Evolutionary conservation across 2,329 filamentous ascomycete genomes (phyloP).

Genomic region (Pseudogymnoascus sp.): DNA sequence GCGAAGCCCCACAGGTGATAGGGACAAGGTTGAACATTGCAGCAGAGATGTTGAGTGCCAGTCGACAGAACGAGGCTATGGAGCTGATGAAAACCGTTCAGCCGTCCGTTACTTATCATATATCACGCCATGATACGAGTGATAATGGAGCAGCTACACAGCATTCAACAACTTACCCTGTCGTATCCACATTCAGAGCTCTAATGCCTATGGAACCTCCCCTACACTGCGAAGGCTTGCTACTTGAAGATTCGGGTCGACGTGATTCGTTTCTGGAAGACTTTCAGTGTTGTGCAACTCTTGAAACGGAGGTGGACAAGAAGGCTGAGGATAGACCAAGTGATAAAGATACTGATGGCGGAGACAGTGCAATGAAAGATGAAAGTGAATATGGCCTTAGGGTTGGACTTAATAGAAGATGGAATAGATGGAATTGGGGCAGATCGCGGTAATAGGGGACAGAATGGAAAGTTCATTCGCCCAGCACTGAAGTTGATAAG

Average conservation of each 20-base stretch:
- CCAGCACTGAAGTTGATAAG: no score
- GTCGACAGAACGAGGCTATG: neutral
- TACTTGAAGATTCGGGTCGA: neutral
- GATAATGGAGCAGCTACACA: neutral
- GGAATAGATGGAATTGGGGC: no score
- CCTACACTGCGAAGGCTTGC: neutral
- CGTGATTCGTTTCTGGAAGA: no score
- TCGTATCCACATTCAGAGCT: neutral
- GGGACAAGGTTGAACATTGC: neutral
- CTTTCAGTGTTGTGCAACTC: no score
- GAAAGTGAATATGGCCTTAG: no score
- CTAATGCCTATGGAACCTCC: neutral
- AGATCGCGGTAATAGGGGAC: no score
- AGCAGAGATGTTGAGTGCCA: neutral
- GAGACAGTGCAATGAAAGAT: no score
- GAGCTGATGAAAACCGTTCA: neutral
- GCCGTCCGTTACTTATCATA: neutral
- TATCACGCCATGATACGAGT: neutral
- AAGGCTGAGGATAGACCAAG: no score
- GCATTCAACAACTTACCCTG: neutral
- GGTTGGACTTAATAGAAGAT: no score
- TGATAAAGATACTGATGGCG: no score
- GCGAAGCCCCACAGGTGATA: neutral
- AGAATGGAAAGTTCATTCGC: no score
- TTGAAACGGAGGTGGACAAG: neutral